These are phyloP conservation scores for Rhodotorula sp. DNA, from an alignment of 1,284 basidiomycete genomes.

Conservation along the genomic window DNA sequence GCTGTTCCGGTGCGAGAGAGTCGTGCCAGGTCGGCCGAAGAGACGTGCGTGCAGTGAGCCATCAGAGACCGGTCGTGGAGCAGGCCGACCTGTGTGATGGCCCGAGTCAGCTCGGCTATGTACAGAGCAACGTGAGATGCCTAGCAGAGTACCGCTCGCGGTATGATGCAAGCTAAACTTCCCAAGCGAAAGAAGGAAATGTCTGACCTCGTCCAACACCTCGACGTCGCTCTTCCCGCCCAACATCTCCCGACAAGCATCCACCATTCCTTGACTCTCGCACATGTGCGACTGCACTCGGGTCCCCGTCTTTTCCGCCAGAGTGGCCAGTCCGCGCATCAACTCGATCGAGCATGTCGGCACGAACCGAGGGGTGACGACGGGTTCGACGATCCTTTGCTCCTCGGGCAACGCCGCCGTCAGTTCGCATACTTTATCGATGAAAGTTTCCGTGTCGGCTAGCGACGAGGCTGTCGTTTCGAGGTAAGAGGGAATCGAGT, in stretches of 20 bases:
- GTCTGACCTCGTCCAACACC: constrained; percentile 65
- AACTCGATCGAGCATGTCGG: constrained; percentile 72
- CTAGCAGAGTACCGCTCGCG: no score
- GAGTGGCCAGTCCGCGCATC: constrained; percentile 59
- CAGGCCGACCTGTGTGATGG: constrained; percentile 56
- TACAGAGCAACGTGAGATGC: no score
- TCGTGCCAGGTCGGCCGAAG: constrained; percentile 56
- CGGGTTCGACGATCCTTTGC: constrained; percentile 64
- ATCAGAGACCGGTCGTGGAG: constrained; percentile 67
- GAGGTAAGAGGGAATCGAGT: constrained; percentile 54
- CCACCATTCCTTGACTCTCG: constrained; percentile 69
- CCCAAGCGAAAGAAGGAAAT: not conserved
- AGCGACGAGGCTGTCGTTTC: constrained; percentile 60
- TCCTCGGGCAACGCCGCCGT: constrained; percentile 54
- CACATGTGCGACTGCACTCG: constrained; percentile 73
- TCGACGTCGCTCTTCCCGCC: constrained; percentile 64
- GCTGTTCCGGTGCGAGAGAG: constrained; percentile 60
- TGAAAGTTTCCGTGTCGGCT: constrained; percentile 59
- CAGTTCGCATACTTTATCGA: constrained; percentile 56
- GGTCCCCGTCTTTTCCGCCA: constrained; percentile 55
- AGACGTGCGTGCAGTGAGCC: constrained; percentile 80
- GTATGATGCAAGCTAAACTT: no score
- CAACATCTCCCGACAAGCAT: constrained; percentile 59
- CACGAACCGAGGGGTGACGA: constrained; percentile 78
- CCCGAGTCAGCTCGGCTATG: no score